A percentile compares a stretch with the other conserved stretches of the same genome.
These are phyloP conservation scores for Vitis hybrid DNA, from an alignment of 177 flowering plant species.

Conservation along the genomic window DNA sequence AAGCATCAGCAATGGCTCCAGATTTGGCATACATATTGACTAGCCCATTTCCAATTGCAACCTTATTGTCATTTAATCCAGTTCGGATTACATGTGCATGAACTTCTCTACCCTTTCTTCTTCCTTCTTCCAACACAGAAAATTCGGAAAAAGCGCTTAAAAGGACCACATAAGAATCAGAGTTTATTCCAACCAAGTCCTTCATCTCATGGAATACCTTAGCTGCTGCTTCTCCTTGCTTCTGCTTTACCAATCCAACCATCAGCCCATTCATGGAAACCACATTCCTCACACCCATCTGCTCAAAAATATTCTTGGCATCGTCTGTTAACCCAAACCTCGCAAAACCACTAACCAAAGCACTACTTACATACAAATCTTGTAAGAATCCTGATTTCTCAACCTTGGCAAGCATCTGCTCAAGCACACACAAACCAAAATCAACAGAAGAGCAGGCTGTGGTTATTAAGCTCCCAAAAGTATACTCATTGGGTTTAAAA, in stretches of 20 bases:
- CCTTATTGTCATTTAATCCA: slow-evolving; percentile 40
- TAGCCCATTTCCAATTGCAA: slow-evolving; percentile 66
- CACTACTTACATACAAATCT: slow-evolving; percentile 88
- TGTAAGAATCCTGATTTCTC: slow-evolving; percentile 55
- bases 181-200: slow-evolving; percentile 43
- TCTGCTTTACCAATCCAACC: slow-evolving; percentile 76
- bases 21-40: slow-evolving; percentile 89
- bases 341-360: slow-evolving; percentile 73
- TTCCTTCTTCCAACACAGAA: slow-evolving; percentile 42
- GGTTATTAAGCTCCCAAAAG: slow-evolving; percentile 74
- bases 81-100: slow-evolving; percentile 61
- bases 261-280: slow-evolving; percentile 84
- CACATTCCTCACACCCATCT: slow-evolving; percentile 62
- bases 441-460: slow-evolving; percentile 38
- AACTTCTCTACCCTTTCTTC: slow-evolving; percentile 66
- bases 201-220: slow-evolving; percentile 50
- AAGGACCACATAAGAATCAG: slow-evolving; percentile 67
- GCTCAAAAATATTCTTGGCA: slow-evolving; percentile 57
- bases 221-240: slow-evolving; percentile 68
- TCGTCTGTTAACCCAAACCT: slow-evolving; percentile 50
- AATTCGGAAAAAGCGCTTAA: slow-evolving; percentile 74
- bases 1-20: slow-evolving; percentile 51
- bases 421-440: slow-evolving; percentile 39
- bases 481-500: slow-evolving; percentile 68
- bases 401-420: slow-evolving; percentile 57